Conservation (phyloP, 2,329 filamentous ascomycete genomes). For the Fusarium haematococcum region DNA sequence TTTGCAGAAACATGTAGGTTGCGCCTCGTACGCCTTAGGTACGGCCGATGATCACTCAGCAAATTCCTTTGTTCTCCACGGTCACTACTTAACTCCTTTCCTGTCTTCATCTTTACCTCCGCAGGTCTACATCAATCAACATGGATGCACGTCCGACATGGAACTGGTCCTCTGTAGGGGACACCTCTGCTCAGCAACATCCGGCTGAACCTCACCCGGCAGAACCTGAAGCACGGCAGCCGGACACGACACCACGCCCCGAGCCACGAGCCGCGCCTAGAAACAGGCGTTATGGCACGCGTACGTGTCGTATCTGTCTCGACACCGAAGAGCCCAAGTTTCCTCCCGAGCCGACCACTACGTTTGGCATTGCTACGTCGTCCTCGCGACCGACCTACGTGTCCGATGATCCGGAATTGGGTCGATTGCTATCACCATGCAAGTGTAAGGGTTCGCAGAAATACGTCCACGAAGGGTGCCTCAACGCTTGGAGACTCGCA, state of each 20-base stretch:
- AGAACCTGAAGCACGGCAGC: conserved; percentile 19
- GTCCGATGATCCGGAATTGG: conserved; percentile 78
- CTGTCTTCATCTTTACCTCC: conserved; percentile 27
- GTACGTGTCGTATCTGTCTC: conserved; percentile 90
- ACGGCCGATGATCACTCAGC: conserved; percentile 26
- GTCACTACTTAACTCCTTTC: conserved; percentile 17
- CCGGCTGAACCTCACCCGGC: conserved; percentile 16
- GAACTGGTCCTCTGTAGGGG: conserved; percentile 43
- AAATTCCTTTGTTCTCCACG: conserved; percentile 17
- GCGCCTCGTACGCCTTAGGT: conserved; percentile 30
- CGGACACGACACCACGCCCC: conserved; percentile 9
- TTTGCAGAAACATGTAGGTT: conserved; percentile 47
- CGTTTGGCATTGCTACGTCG: conserved; percentile 49
- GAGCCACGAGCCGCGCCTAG: conserved; percentile 25
- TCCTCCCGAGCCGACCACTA: conserved; percentile 48
- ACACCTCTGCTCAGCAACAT: conserved; percentile 19
- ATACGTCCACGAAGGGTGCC: conserved; percentile 93
- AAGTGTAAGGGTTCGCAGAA: conserved; percentile 92
- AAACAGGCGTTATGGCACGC: conserved; percentile 70
- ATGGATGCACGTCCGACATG: conserved; percentile 46
- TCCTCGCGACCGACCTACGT: conserved; percentile 67
- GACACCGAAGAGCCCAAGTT: conserved; percentile 71
- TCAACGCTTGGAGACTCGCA: conserved; percentile 83
- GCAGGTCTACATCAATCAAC: conserved; percentile 34
- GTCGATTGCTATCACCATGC: conserved; percentile 88